These are phyloP conservation scores for Polytolypa hystricis DNA, from an alignment of 2,329 filamentous ascomycete genomes.

Conservation along the genomic window DNA sequence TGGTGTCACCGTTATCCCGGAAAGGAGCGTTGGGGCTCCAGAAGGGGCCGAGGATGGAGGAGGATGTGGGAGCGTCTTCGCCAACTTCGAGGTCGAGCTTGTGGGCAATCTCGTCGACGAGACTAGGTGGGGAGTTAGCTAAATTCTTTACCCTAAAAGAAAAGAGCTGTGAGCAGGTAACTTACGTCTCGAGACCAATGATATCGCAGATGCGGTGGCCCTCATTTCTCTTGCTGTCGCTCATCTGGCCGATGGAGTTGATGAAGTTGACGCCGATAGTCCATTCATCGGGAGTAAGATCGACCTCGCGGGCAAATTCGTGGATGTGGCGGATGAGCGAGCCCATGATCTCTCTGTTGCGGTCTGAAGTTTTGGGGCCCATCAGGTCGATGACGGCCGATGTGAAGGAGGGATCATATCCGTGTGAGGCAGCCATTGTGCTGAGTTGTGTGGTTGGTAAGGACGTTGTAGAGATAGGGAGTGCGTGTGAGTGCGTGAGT, in stretches of 20 bases:
- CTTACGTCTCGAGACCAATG: conserved; percentile 55
- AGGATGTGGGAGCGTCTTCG: conserved; percentile 57
- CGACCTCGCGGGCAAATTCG: conserved; percentile 66
- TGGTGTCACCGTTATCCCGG: conserved; percentile 53
- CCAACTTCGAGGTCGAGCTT: conserved; percentile 50
- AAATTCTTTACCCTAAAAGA: conserved; percentile 18
- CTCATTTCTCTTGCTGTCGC: conserved; percentile 59
- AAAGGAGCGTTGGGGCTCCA: conserved; percentile 67
- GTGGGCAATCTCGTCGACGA: conserved; percentile 73
- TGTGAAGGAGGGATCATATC: conserved; percentile 57
- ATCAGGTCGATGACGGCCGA: conserved; percentile 61
- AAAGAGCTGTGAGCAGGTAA: conserved; percentile 1
- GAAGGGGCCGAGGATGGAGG: conserved; percentile 66
- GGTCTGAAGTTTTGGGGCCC: conserved; percentile 55
- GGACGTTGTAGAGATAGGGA: too few relatives aligned
- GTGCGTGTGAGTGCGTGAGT: too few relatives aligned
- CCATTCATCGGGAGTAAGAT: conserved; percentile 69
- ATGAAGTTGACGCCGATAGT: conserved; percentile 62
- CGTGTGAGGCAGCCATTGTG: neutral
- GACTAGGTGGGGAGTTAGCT: conserved; percentile 19
- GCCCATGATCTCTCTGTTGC: conserved; percentile 53
- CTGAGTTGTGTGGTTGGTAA: too few relatives aligned
- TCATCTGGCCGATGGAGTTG: conserved; percentile 62
- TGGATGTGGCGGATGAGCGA: conserved; percentile 61
- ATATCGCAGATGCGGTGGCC: conserved; percentile 62